Conservation (phyloP, 2,329 filamentous ascomycete species). For the Exophiala oligosperma region DNA sequence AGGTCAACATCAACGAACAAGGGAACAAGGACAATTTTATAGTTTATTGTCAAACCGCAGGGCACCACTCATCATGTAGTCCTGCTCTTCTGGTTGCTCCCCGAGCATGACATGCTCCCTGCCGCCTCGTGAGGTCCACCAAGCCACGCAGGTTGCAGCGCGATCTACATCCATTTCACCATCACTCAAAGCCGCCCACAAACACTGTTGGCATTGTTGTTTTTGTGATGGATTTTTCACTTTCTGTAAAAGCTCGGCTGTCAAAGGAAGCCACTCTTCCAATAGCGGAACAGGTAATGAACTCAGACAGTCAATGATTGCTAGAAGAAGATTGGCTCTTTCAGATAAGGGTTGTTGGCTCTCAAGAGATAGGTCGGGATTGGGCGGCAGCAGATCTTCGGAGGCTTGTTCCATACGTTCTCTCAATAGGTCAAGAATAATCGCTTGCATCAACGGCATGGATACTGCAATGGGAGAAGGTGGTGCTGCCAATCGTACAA, state of each 20-base stretch:
- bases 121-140: slow-evolving; percentile 74
- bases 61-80: slow-evolving; percentile 58
- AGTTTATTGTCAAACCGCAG: slow-evolving; percentile 52
- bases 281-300: slow-evolving; percentile 68
- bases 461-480: slow-evolving; percentile 72
- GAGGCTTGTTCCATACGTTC: slow-evolving; percentile 62
- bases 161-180: slow-evolving; percentile 89
- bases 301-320: slow-evolving; percentile 76
- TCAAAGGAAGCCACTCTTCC: slow-evolving; percentile 76
- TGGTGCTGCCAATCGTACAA: slow-evolving; percentile 78
- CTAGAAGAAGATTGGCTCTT: slow-evolving; percentile 73
- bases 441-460: slow-evolving; percentile 77
- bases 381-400: slow-evolving; percentile 48
- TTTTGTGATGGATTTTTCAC: slow-evolving; percentile 64
- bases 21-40: slow-evolving; percentile 32
- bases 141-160: slow-evolving; percentile 73
- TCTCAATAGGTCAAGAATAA: slow-evolving; percentile 74
- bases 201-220: slow-evolving; percentile 65
- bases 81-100: slow-evolving; percentile 33
- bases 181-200: slow-evolving; percentile 76
- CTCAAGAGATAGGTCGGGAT: slow-evolving; percentile 34
- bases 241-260: slow-evolving; percentile 65
- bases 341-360: slow-evolving; percentile 60
- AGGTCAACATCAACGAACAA: background rate
- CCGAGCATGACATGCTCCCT: slow-evolving; percentile 57